These are phyloP conservation scores for Globisporangium barbulae DNA, from an alignment of 352 stramenopile species.

Conservation along the genomic window DNA sequence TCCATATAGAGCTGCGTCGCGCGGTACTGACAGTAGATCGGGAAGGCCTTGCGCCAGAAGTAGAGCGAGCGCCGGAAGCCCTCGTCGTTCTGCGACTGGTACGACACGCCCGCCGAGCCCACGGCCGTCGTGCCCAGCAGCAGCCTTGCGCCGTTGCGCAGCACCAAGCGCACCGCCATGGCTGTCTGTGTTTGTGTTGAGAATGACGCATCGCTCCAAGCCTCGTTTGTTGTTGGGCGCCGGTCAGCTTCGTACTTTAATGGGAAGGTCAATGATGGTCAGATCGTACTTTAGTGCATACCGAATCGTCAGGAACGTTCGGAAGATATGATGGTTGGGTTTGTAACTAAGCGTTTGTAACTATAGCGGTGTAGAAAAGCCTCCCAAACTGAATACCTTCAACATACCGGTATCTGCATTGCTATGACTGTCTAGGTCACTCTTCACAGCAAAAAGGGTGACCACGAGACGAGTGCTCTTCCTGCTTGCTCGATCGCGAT, in stretches of 20 bases:
- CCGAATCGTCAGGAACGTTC: too few relatives aligned
- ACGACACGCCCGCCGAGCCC: slow-evolving; percentile 44
- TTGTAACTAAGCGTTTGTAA: too few relatives aligned
- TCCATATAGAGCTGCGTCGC: slow-evolving; percentile 76
- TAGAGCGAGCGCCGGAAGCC: slow-evolving; percentile 77
- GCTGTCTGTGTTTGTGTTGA: neutral
- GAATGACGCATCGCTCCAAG: neutral
- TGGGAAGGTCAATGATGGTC: neutral
- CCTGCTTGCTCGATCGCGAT: slow-evolving; percentile 23
- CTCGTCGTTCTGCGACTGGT: slow-evolving; percentile 67
- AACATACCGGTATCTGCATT: too few relatives aligned
- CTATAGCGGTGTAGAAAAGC: too few relatives aligned
- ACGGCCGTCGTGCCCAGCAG: slow-evolving; percentile 50
- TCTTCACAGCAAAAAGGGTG: neutral
- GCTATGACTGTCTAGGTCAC: too few relatives aligned
- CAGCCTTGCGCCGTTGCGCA: slow-evolving; percentile 56
- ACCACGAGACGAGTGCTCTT: too few relatives aligned
- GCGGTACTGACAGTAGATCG: slow-evolving; percentile 85
- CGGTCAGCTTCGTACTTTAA: too few relatives aligned
- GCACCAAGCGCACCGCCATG: slow-evolving; percentile 31
- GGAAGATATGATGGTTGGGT: too few relatives aligned
- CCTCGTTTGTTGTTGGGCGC: neutral
- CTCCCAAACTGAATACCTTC: too few relatives aligned
- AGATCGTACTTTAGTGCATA: too few relatives aligned
- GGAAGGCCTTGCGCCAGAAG: slow-evolving; percentile 87